Evolutionary conservation across 106 monocot species (phyloP).

Genomic region (Xerophyta viscosa): DNA sequence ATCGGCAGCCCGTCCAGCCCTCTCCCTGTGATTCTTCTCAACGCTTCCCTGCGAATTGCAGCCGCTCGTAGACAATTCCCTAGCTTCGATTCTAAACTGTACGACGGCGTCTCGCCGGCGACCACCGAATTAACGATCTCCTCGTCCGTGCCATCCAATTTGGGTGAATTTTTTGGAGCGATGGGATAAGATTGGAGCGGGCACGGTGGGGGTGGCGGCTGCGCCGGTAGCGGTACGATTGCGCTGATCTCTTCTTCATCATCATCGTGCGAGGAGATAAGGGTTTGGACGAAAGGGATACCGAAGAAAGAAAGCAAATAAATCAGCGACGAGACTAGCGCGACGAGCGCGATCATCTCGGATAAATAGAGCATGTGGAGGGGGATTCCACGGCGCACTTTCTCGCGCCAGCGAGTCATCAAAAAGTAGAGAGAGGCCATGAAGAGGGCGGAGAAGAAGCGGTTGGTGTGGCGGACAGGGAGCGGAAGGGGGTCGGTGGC

Average conservation of each 20-base stretch:
- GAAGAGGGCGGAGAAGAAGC: slow-evolving; percentile 62
- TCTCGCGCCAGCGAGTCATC: slow-evolving; percentile 87
- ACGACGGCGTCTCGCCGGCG: slow-evolving; percentile 29
- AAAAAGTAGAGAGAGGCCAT: slow-evolving; percentile 62
- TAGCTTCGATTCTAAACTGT: slow-evolving; percentile 31
- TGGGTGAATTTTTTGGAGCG: slow-evolving; percentile 16
- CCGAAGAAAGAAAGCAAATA: slow-evolving; percentile 94
- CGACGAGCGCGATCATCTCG: slow-evolving; percentile 61
- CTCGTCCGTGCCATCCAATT: slow-evolving; percentile 33
- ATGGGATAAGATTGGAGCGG: background rate
- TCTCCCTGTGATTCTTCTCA: slow-evolving; percentile 48
- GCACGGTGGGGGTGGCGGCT: background rate
- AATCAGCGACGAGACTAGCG: slow-evolving; percentile 67
- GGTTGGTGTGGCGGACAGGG: slow-evolving; percentile 86
- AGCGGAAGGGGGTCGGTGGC: slow-evolving; percentile 80
- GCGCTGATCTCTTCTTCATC: slow-evolving; percentile 21
- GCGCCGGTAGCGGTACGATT: background rate
- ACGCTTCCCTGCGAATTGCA: slow-evolving; percentile 32
- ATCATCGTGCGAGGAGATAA: slow-evolving; percentile 47
- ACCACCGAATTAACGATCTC: slow-evolving; percentile 29
- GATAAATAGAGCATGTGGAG: slow-evolving; percentile 66
- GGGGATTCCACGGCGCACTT: slow-evolving; percentile 65
- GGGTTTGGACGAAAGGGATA: slow-evolving; percentile 78
- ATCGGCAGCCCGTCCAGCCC: slow-evolving; percentile 68
- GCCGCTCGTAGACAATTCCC: slow-evolving; percentile 32